Conservation (phyloP, 2,329 filamentous ascomycete species). For the Penicillium freii region DNA sequence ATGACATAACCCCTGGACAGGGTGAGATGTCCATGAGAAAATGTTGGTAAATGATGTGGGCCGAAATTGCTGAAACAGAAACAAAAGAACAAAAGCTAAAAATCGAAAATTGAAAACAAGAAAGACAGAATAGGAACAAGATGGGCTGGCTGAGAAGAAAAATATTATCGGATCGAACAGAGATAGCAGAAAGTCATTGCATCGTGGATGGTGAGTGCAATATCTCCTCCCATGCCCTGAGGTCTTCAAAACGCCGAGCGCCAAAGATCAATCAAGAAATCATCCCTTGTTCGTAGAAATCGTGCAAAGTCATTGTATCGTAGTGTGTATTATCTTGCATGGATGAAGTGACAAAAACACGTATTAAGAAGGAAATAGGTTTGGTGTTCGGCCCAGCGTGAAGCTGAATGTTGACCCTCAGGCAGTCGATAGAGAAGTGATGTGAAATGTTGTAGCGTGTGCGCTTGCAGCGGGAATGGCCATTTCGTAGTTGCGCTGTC, state of each 20-base stretch:
- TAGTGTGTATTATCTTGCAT: background rate
- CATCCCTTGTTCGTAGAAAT: constrained; percentile 19
- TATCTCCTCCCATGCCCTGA: constrained; percentile 9
- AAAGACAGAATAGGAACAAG: background rate
- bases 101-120: background rate
- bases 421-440: background rate
- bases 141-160: background rate
- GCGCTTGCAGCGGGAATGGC: background rate
- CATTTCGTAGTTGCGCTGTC: too few species aligned
- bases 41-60: constrained; percentile 5
- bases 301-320: constrained; percentile 19
- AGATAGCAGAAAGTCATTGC: constrained; percentile 1
- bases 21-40: constrained; percentile 7
- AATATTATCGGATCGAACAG: background rate
- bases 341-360: constrained; percentile 9
- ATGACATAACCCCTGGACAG: background rate
- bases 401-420: background rate
- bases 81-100: background rate
- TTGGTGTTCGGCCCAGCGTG: background rate
- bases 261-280: constrained; percentile 19
- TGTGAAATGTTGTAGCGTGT: background rate
- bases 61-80: background rate
- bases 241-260: constrained; percentile 16
- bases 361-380: constrained; percentile 1
- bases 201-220: constrained; percentile 7